phyloP scores from a whole-genome alignment of 306 rosid genomes.

The Cicer yamashitae region DNA sequence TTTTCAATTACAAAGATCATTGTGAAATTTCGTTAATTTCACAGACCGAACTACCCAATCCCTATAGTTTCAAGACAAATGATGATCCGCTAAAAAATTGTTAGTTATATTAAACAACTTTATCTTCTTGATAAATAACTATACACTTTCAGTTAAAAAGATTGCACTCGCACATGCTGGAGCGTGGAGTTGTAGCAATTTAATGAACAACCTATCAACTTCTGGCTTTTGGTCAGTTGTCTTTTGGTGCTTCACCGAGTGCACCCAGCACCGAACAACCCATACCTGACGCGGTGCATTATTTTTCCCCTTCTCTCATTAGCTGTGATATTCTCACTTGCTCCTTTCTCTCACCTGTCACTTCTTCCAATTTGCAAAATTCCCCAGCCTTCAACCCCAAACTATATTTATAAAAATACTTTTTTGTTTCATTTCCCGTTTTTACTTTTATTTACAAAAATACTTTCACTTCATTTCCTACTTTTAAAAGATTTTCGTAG shows the following conservation, averaged over 20 bases:
- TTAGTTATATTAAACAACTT: slow-evolving; percentile 4
- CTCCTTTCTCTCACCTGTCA: slow-evolving; percentile 4
- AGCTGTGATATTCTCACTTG: background rate
- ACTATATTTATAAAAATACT: slow-evolving; percentile 7
- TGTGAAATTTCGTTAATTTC: background rate
- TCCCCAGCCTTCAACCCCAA: slow-evolving; percentile 1
- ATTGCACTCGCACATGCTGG: background rate
- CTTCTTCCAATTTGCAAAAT: background rate
- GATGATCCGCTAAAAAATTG: background rate
- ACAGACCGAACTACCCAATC: background rate
- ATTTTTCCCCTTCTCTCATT: background rate
- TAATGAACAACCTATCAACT: slow-evolving; percentile 1
- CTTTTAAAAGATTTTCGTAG: background rate
- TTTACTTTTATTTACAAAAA: slow-evolving; percentile 5
- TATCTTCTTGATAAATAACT: background rate
- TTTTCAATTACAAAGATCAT: background rate
- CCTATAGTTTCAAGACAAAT: background rate
- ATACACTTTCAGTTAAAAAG: background rate
- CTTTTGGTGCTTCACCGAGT: background rate
- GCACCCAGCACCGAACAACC: background rate
- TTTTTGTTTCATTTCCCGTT: slow-evolving; percentile 2
- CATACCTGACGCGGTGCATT: background rate
- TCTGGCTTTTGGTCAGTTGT: background rate
- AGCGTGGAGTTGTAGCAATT: background rate
- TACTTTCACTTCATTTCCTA: slow-evolving; percentile 2